Base-by-base conservation (phyloP, 345 rosid species). In the Kernera saxatilis region DNA sequence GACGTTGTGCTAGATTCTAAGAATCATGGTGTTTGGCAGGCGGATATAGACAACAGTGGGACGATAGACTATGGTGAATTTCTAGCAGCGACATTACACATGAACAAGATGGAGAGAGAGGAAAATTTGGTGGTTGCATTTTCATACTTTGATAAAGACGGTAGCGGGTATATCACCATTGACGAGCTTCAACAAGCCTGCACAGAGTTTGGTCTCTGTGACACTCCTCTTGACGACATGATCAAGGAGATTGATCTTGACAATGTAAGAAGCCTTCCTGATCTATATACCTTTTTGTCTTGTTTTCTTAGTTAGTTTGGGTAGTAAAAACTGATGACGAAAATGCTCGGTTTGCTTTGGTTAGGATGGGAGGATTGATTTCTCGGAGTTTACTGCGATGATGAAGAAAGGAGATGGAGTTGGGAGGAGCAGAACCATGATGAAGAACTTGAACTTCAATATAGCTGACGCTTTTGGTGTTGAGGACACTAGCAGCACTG, bases 171-270 rank as follows among this genome's bases (percentile, higher is more conserved):
- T 79, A 90, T 93, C 78, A 93, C 98, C 58, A 74, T 84, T 29
- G 97, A 93, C 48, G 98, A 93, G 81, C 86, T 93, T 72, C 98
- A 93, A 72, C 88, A 89, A 69, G 93, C 98, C 48, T 91, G 94
- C 85, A 86, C 86, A 78, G 95, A 93, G 37, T 91, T 93, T 62
- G 98, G 98, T 78, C 84, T 93, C 2, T 89, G 85, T 41, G 97
- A 89, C 70, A 84, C 76, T 48, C 93, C 79, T 62, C 75, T 93
- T 52, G 95, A 93, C 43, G 98, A 93, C 15, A 86, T 84, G 76
- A 88, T 93, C 72, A 85, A 81, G 61, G 98, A 93, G 80, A 85
- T 88, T 58, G 98, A 93, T 78, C 86, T 82, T 58, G 98, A 93
- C 78, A 91, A 93, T 61, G 98, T 93, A 81, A 91, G 93, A 75